Base-by-base conservation (phyloP, 768 basidiomycete genomes). In the Serendipita vermifera region DNA sequence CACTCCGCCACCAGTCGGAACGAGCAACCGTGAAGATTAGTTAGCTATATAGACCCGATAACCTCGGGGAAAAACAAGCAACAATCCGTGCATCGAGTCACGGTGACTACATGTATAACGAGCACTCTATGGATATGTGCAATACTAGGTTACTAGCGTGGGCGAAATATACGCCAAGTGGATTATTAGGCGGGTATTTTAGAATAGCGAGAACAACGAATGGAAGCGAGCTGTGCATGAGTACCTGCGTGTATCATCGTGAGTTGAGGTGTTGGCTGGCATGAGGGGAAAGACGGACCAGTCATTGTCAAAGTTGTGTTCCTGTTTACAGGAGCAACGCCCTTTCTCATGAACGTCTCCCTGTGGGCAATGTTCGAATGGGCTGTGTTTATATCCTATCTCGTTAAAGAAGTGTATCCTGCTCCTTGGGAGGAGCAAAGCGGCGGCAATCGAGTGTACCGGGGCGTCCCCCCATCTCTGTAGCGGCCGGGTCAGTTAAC, bases 351-450 rank as follows among this genome's bases (percentile, higher is more conserved):
- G 90, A 5, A 77, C 67, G n/a, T 73, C 77, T n/a, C 81, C 83
- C 67, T 82, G 79, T 0, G 85, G 84, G 67, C 93, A 91, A 68
- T 91, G 90, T 67, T 91, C 87, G 79, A 97, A 97, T 7, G 91
- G 90, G 62, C 89, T 83, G 63, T 97, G 92, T 33, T 82, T 77
- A 66, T 96, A 98, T 3, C 89, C 93, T 51, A 98, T 88, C 64
- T 97, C 91, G 60, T 83, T 78, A 75, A 97, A 97, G 73, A 90
- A 98, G 68, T 96, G 88, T 38, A 97, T 82, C 69, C 90, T 85
- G n/a, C 89, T 84, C 66, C 87, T 92, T 66, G 76, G 77, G 0
- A 89, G 84, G 61, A 97, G 87, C 7, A 98, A 73, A 0, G 93
- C 84, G 0, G 86, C 92, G 33, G 86, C 94, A 58, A 97, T 91